phyloP scores from a whole-genome alignment of 176 grass and related monocot species.

The Secale cereale region DNA sequence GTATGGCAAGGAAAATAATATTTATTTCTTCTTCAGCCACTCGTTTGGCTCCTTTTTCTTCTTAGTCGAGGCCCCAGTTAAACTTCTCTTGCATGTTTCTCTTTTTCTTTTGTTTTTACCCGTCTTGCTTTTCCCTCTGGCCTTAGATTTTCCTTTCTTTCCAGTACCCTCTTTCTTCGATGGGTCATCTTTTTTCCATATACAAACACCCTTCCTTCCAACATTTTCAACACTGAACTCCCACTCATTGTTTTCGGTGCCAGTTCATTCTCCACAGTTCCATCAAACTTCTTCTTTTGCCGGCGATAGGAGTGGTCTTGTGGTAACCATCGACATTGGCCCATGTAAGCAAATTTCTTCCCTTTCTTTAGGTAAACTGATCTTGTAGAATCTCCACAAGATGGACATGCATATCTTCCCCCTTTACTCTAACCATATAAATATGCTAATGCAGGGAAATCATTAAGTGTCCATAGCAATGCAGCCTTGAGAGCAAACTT shows the following conservation, averaged over 20 bases:
- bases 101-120: neutral
- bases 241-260: neutral
- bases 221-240: neutral
- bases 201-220: neutral
- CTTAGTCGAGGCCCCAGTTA: neutral
- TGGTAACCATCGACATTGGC: neutral
- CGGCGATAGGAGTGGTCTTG: neutral
- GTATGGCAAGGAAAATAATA: neutral
- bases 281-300: neutral
- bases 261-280: neutral
- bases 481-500: neutral
- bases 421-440: neutral
- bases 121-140: neutral
- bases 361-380: neutral
- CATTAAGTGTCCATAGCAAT: neutral
- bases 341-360: neutral
- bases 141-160: neutral
- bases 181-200: neutral
- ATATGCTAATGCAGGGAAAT: constrained; percentile 10
- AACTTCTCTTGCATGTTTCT: neutral
- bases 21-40: neutral
- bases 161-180: neutral
- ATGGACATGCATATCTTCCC: neutral
- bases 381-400: neutral
- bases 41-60: neutral